phyloP scores from a whole-genome alignment of 257 asterid genomes.

The Verbascum thapsus region DNA sequence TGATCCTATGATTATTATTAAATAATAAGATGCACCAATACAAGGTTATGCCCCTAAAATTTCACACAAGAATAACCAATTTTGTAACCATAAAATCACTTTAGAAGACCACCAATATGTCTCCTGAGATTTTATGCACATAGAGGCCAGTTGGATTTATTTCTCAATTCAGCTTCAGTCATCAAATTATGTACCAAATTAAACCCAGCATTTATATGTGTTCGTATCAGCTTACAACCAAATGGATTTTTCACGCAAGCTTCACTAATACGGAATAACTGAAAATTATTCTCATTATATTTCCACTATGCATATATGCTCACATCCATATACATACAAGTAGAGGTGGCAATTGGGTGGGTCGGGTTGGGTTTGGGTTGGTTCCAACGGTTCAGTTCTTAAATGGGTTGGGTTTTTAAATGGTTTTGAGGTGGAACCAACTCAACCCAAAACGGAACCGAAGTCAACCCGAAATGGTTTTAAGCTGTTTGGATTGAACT shows the following conservation, averaged over 20 bases:
- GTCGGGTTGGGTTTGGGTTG: too few species aligned
- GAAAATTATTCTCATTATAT: background rate
- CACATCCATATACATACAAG: background rate
- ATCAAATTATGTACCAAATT: background rate
- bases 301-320: background rate
- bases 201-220: background rate
- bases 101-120: background rate
- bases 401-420: too few species aligned
- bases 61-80: constrained; percentile 9
- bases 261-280: background rate
- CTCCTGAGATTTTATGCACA: background rate
- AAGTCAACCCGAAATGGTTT: too few species aligned
- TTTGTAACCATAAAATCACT: background rate
- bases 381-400: too few species aligned
- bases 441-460: too few species aligned
- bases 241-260: too few species aligned
- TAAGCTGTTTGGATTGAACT: background rate
- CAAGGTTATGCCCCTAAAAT: background rate
- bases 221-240: background rate
- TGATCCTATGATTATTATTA: constrained; percentile 6
- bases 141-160: background rate
- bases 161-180: background rate
- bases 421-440: too few species aligned
- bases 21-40: background rate
- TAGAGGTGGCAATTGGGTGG: too few species aligned